Evolutionary conservation across 768 basidiomycete genomes (phyloP), one percentile per base, ranked within the genome.

Genomic region (Boletus tomentosulus): DNA sequence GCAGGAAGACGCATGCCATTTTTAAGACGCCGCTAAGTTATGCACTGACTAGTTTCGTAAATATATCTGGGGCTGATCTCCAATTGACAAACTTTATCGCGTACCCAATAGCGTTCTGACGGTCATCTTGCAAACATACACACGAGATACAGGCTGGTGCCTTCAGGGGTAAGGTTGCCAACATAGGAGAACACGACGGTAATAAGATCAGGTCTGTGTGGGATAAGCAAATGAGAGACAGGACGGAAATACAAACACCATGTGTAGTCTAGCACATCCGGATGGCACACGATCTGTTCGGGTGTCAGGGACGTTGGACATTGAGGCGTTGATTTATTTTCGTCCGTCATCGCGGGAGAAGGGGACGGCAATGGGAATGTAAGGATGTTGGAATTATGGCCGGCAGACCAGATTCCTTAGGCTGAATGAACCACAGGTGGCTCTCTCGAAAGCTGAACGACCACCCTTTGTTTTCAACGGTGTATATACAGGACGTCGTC

Each of bases 131-230:
- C 86, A 74, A 92, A 96, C 86, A 95, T 93, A 59, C 91, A 92
- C 54, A 97, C 94, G 42, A 97, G 79, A 69, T 95, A 95, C 69
- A 94, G 92, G 71, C 91, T 94, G 59, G 96, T 92, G 54, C 90
- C 89, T 73, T 92, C 89, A 33, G 94, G 92, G 22, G 92, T 93
- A 57, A 95, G 77, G 62, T 91, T 90, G 22, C 96, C 96, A 39
- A 98, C 85, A 62, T 98, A 96, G 53, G 90, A 92, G 67, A 98
- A 90, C 35, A 98, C 92, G 35, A 98, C 79, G 34, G 92, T 88
- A 58, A 98, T 96, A 59, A 96, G 75, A 75, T 98, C 93, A 50
- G 95, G 92, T 65, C 89, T 92, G 59, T 41, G 46, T 59, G 56
- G 46, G 56, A 62, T 72, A 45, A 72, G 65, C 57, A 60, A 61